Base-by-base conservation (phyloP, 2,329 filamentous ascomycete genomes). In the Fusarium torulosum region DNA sequence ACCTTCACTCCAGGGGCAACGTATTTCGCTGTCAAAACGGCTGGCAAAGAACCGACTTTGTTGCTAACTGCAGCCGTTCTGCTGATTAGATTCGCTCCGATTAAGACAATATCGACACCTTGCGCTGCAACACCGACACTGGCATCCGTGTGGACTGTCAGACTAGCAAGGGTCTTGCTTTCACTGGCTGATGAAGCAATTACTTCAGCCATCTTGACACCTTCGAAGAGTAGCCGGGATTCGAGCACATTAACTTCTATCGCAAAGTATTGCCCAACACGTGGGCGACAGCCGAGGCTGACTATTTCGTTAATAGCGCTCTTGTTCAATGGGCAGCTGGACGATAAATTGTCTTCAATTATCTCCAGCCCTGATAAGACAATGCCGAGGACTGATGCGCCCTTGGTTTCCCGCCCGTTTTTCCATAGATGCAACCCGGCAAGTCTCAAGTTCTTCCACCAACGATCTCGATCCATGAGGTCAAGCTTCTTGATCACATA, bases 161-260 rank as follows among this genome's bases (percentile, higher is more conserved):
- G 72, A 38, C 63, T 63, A 7, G 63, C 44, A 4, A 51, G 51
- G 64, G 68, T 46, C 56, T 77, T 73, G 66, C 86, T 53, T 21
- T 44, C 50, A 5, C 53, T 45, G 41, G 60, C 60, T 6, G 76
- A 76, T n/a, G 77, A 79, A 7, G 86, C 87, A 66, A 88, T 59
- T 4, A 75, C 75, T 14, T 77, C 79, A 4, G 86, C 88, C 51
- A 89, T 81, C 10, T 80, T 83, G 6, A 86, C 86, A 9, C 89
- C 90, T 76, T 92, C 89, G 66, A 84, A 91, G 1, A 88, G 80
- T 0, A 90, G 90, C 1, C 90, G 81, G 4, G 90, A 91, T 74
- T 92, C 90, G 5, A 92, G 80, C 29, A 92, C 79, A 6, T 83
- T 84, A 19, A 92, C 75, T 49, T 89, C 83, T 10, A 91, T 72